Evolutionary conservation across 495 filamentous ascomycete species (phyloP).

Genomic region (Immersiella caudata): DNA sequence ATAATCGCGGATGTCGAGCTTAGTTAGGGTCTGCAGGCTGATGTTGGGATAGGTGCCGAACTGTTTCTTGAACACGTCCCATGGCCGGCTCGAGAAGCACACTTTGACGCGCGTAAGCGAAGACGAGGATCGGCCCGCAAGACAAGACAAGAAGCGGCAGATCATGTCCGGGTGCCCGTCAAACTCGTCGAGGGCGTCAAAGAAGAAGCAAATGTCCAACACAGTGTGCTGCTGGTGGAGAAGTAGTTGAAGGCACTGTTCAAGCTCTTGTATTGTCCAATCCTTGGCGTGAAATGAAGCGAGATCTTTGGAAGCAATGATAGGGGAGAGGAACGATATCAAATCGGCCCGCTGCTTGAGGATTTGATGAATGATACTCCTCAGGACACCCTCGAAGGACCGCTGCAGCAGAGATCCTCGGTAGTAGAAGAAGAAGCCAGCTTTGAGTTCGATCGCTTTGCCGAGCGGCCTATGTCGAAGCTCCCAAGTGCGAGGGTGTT

Average conservation of each 20-base stretch:
- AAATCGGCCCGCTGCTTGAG: too few relatives aligned
- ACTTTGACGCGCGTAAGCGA: background rate
- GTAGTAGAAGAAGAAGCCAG: slow-evolving; percentile 17
- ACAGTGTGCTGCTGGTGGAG: background rate
- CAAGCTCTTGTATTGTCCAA: background rate
- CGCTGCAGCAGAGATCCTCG: slow-evolving; percentile 38
- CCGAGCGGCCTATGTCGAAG: background rate
- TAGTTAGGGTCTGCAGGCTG: background rate
- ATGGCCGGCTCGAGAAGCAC: background rate
- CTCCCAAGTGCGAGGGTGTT: slow-evolving; percentile 6
- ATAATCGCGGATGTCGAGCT: background rate
- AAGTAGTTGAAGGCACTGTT: background rate
- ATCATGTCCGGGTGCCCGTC: background rate
- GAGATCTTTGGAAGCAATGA: too few relatives aligned
- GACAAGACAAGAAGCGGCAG: background rate
- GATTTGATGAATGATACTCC: background rate
- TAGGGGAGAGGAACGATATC: too few relatives aligned
- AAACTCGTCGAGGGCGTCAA: background rate
- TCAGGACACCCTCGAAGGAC: background rate
- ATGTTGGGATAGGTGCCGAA: background rate
- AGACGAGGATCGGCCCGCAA: background rate
- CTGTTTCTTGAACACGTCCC: background rate
- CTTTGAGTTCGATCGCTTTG: background rate
- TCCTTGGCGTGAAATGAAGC: too few relatives aligned
- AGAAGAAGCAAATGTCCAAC: background rate